phyloP scores from a whole-genome alignment of 2,329 filamentous ascomycete species.

The Scytalidium lignicola region DNA sequence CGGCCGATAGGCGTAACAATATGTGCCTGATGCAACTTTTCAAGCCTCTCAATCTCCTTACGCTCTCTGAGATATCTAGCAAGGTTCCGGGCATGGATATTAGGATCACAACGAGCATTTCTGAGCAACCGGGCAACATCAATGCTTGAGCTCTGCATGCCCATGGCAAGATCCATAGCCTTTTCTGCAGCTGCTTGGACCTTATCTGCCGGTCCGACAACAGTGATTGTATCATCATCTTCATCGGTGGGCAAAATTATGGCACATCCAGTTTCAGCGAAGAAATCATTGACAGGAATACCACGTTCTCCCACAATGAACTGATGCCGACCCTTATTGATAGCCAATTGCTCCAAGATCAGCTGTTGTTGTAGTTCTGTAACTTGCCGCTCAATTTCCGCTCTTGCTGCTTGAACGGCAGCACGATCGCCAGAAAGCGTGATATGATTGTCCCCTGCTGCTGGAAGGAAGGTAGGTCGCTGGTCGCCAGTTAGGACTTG shows the following conservation, averaged over 20 bases:
- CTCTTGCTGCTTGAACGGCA: conserved; percentile 73
- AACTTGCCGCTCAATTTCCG: conserved; percentile 74
- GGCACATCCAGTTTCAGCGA: conserved; percentile 83
- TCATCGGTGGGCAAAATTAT: conserved; percentile 74
- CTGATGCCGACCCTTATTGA: conserved; percentile 84
- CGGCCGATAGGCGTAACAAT: conserved; percentile 73
- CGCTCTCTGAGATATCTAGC: conserved; percentile 84
- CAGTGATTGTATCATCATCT: conserved; percentile 73
- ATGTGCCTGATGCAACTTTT: conserved; percentile 75
- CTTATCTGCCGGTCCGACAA: conserved; percentile 73
- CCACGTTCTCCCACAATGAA: conserved; percentile 89
- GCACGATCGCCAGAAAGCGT: conserved; percentile 79
- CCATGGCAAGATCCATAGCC: conserved; percentile 82
- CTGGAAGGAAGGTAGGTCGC: conserved; percentile 64
- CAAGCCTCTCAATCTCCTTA: conserved; percentile 75
- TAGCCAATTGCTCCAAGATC: conserved; percentile 70
- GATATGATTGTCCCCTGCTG: conserved; percentile 71
- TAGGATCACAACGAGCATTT: conserved; percentile 65
- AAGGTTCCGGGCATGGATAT: conserved; percentile 76
- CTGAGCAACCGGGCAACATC: conserved; percentile 78
- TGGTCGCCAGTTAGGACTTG: conserved; percentile 56
- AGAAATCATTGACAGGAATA: conserved; percentile 77
- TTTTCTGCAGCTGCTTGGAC: conserved; percentile 73
- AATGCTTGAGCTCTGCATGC: conserved; percentile 78
- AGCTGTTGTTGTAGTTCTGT: conserved; percentile 72